Base-by-base conservation (phyloP, 768 basidiomycete genomes). In the Tricholoma saponaceum region DNA sequence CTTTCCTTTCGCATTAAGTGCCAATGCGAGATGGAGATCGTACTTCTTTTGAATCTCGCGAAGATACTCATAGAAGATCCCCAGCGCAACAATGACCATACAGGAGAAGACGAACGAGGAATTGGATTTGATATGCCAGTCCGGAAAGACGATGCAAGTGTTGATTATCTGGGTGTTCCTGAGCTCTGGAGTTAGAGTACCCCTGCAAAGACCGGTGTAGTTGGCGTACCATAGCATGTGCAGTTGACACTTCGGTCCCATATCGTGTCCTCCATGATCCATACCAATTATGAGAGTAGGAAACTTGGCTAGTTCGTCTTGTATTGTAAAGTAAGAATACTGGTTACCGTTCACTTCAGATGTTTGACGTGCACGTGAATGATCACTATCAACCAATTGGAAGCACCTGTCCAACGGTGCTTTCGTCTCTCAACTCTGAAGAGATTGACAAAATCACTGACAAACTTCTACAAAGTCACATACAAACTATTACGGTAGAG, bases 1-100 rank as follows among this genome's bases (percentile, higher is more conserved):
- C 70, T 82, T 84, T 43, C 72, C 75, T 62, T 75, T 73, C 56
- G 67, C 67, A 52, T 66, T 67, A 37, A 87, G 72, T 23, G 71
- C 65, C 51, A 72, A 69, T 2, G 83, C 86, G 54, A 93, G 83
- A 43, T 74, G 74, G 3, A 68, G 62, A 66, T 93, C 91, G 54
- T 90, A 73, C 41, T 69, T 70, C 63, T 74, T 79, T 69, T 84
- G 83, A 60, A 86, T 78, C 41, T 77, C 76, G 54, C 90, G 84
- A 52, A 93, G 79, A 69, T 89, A 94, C 67, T 95, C 92, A 71
- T 86, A 94, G 56, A 86, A 72, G n/a, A 91, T 73, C 52, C 89
- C 84, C 26, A 95, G 79, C 0, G 71, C 72, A 55, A 86, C 77
- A 70, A 94, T 84, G 55, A 74, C 79, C 60, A 85, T 44, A 70